phyloP scores from a whole-genome alignment of 768 basidiomycete species.

The Amanita polypyramis region DNA sequence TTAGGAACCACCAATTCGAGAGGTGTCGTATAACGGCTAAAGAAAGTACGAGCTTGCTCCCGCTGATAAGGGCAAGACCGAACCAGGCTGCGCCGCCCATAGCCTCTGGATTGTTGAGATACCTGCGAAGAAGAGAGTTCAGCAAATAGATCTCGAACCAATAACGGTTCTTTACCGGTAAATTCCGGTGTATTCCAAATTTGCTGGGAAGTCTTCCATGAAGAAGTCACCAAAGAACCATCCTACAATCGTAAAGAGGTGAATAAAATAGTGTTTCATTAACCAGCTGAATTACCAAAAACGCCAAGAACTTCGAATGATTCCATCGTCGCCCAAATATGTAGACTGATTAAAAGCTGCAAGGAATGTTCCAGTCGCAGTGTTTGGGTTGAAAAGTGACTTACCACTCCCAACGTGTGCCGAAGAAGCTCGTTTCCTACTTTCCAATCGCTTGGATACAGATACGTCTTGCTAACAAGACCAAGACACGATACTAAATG shows the following conservation, averaged over 20 bases:
- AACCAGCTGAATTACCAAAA: slow-evolving; percentile 46
- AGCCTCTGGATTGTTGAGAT: slow-evolving; percentile 90
- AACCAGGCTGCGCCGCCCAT: slow-evolving; percentile 96
- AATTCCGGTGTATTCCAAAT: slow-evolving; percentile 93
- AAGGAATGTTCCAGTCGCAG: background rate
- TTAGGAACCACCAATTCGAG: slow-evolving; percentile 95
- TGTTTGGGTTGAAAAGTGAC: slow-evolving; percentile 15
- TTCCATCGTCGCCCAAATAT: slow-evolving; percentile 85
- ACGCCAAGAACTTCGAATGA: slow-evolving; percentile 89
- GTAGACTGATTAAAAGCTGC: slow-evolving; percentile 75
- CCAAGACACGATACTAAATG: slow-evolving; percentile 72
- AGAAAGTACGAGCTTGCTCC: slow-evolving; percentile 81
- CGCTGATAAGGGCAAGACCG: slow-evolving; percentile 84
- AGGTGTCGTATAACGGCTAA: slow-evolving; percentile 81
- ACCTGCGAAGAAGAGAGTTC: slow-evolving; percentile 30
- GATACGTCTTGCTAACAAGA: slow-evolving; percentile 86
- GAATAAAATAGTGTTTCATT: background rate
- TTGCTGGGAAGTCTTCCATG: slow-evolving; percentile 84
- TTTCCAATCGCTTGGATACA: slow-evolving; percentile 73
- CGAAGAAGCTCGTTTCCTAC: slow-evolving; percentile 80
- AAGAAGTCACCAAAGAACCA: slow-evolving; percentile 99
- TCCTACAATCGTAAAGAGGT: slow-evolving; percentile 32
- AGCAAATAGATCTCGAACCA: background rate
- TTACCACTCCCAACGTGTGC: slow-evolving; percentile 79
- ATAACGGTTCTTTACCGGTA: slow-evolving; percentile 50